Percentiles rank a stretch among this genome's conserved stretches.
phyloP scores from a whole-genome alignment of 371 early-diverging fungal genomes.

The Aphelidium insulamus region DNA sequence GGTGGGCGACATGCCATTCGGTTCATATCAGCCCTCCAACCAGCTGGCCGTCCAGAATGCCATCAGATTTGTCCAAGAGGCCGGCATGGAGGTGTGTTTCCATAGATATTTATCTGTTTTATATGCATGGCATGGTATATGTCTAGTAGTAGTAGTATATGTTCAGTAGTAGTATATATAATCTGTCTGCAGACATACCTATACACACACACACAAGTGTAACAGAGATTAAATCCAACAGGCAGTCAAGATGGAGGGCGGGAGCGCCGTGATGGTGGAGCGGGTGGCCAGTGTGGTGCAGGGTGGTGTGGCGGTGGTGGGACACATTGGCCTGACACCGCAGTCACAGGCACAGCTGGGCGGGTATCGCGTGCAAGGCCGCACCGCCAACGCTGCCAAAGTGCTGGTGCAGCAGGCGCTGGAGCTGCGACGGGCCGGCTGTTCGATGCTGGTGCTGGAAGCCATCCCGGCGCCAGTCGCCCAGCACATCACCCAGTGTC shows the following conservation, averaged over 20 bases:
- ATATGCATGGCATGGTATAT: background rate
- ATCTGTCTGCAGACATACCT: no score
- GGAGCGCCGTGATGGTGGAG: conserved; percentile 42
- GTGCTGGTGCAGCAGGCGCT: conserved; percentile 59
- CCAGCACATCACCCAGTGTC: conserved; percentile 39
- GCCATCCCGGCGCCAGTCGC: conserved; percentile 78
- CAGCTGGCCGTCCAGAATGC: conserved; percentile 48
- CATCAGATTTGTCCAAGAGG: conserved; percentile 64
- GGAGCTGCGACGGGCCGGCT: conserved; percentile 78
- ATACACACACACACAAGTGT: no score
- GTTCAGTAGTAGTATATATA: background rate
- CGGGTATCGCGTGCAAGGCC: conserved; percentile 81
- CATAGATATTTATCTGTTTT: background rate
- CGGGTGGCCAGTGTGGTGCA: conserved; percentile 44
- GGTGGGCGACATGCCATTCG: conserved; percentile 78
- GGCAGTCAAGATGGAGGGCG: conserved; percentile 90
- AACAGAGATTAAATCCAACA: no score
- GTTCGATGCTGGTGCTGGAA: conserved; percentile 75
- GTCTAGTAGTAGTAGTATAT: background rate
- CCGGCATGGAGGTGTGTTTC: conserved; percentile 42
- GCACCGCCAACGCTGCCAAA: conserved; percentile 48
- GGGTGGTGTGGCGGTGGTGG: conserved; percentile 71
- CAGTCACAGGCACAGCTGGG: conserved; percentile 67
- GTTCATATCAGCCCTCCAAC: conserved; percentile 57
- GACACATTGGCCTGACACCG: conserved; percentile 84